phyloP scores from a whole-genome alignment of 306 rosid species.

The Castanopsis chinensis region DNA sequence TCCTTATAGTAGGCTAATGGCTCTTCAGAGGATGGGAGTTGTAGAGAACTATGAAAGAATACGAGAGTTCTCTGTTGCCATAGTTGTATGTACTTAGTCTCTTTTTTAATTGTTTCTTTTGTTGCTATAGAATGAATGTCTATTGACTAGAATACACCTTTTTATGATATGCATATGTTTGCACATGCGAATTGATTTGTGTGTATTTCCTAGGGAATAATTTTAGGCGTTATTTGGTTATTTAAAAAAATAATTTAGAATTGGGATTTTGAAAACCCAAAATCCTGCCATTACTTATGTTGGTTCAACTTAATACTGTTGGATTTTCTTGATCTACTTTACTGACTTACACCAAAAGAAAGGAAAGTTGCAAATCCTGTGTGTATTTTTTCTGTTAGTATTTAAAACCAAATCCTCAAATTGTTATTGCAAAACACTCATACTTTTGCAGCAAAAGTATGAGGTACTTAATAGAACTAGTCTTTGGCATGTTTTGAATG shows the following conservation, averaged over 20 bases:
- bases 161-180: neutral
- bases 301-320: neutral
- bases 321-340: neutral
- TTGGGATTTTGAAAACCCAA: neutral
- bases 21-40: conserved; percentile 99
- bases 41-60: conserved; percentile 91
- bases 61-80: conserved; percentile 92
- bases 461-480: neutral
- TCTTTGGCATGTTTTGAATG: too few relatives aligned
- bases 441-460: neutral
- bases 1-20: conserved; percentile 98
- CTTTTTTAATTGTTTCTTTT: conserved; percentile 25
- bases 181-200: neutral
- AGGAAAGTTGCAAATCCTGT: neutral
- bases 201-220: neutral
- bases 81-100: conserved; percentile 78
- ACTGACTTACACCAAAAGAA: neutral
- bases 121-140: neutral
- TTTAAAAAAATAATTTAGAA: neutral
- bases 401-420: neutral
- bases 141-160: neutral
- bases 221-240: neutral
- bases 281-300: neutral
- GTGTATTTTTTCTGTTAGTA: neutral
- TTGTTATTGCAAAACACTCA: neutral